Conservation (phyloP, 176 grass and related monocot species). For the Urochloa ruziziensis region DNA sequence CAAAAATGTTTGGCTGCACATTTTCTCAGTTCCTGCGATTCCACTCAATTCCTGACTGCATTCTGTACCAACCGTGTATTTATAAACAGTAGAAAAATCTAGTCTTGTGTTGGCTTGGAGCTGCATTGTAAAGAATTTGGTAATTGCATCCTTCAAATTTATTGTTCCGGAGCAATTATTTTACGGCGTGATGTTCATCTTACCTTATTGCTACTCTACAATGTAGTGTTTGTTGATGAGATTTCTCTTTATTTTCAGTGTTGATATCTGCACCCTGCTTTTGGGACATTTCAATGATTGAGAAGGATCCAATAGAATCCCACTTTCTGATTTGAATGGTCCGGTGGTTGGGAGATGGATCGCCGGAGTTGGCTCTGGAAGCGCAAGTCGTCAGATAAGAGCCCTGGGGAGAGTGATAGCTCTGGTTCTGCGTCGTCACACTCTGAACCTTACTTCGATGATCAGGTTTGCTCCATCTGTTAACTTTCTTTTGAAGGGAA, state of each 20-base stretch:
- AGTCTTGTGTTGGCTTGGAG: not conserved
- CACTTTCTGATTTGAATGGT: slow-evolving; percentile 24
- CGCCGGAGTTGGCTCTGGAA: slow-evolving; percentile 47
- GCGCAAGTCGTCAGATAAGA: slow-evolving; percentile 53
- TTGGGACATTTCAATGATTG: not conserved
- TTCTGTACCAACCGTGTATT: not conserved
- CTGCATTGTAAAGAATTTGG: not conserved
- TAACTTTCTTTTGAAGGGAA: not conserved
- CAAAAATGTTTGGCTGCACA: not conserved
- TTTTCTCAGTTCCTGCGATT: not conserved
- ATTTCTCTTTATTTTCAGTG: slow-evolving; percentile 25
- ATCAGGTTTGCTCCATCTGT: slow-evolving; percentile 51
- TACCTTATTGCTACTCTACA: not conserved
- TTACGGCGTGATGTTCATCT: not conserved
- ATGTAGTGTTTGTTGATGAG: not conserved
- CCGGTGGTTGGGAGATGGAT: slow-evolving; percentile 45
- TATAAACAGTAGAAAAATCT: not conserved
- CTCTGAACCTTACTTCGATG: slow-evolving; percentile 13
- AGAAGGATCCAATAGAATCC: not conserved
- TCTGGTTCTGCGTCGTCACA: slow-evolving; percentile 35
- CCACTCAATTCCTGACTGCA: not conserved
- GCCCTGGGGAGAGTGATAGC: slow-evolving; percentile 43
- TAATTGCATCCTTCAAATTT: not conserved
- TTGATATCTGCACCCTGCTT: slow-evolving; percentile 1
- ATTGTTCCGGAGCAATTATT: not conserved